Evolutionary conservation across 257 asterid genomes (phyloP).

Genomic region (Mentha longifolia): DNA sequence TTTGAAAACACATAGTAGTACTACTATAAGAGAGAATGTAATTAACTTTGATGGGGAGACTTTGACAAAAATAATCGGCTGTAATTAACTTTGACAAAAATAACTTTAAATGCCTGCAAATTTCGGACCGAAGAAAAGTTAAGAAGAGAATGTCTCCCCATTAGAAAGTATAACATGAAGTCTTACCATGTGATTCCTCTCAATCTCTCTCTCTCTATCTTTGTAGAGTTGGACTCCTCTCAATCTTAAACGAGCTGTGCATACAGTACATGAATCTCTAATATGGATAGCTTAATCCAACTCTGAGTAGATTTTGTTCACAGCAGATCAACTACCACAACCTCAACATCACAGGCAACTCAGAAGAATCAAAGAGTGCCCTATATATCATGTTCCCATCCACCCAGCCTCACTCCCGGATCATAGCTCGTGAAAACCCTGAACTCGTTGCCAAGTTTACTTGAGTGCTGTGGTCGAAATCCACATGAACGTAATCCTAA

Average conservation of each 20-base stretch:
- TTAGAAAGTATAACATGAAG: neutral
- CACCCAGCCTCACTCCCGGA: conserved; percentile 79
- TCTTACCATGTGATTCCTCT: neutral
- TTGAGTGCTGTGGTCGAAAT: conserved; percentile 85
- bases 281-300: conserved; percentile 20
- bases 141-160: neutral
- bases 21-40: neutral
- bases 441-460: conserved; percentile 98
- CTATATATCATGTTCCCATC: conserved; percentile 62
- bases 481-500: conserved; percentile 77
- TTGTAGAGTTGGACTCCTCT: neutral
- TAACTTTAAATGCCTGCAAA: neutral
- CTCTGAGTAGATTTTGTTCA: conserved; percentile 18
- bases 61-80: no score
- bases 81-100: neutral
- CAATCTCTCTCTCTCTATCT: no score
- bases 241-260: neutral
- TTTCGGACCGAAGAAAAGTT: no score
- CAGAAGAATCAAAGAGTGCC: neutral
- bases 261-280: conserved; percentile 16
- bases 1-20: no score
- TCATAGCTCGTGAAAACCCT: conserved; percentile 84
- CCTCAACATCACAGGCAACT: neutral
- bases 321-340: conserved; percentile 16
- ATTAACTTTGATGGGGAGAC: neutral